A percentile compares a stretch with the other conserved stretches of the same genome.
Evolutionary conservation across 345 rosid species (phyloP).

Genomic region (Populus euphratica): DNA sequence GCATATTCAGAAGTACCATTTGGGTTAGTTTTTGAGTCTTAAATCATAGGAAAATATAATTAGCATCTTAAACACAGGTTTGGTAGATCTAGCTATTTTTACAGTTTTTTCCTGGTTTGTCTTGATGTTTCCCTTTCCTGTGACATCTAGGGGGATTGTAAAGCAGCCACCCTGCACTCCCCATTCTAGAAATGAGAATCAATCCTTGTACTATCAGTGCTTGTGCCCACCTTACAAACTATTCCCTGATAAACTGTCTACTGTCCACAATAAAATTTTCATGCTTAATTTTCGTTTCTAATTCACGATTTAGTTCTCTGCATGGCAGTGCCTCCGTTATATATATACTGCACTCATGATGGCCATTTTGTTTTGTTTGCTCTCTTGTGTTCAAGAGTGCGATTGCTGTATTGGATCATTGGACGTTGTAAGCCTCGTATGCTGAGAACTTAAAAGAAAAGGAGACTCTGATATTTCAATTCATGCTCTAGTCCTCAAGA

Average conservation of each 20-base stretch:
- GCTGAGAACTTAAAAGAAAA: not conserved
- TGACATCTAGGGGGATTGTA: slow-evolving; percentile 12
- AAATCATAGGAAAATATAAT: slow-evolving; percentile 26
- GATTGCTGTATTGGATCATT: not conserved
- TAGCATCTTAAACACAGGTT: slow-evolving; percentile 19
- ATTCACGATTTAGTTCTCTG: not conserved
- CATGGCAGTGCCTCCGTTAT: not conserved
- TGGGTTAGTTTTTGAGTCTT: slow-evolving; percentile 25
- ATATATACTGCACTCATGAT: not conserved
- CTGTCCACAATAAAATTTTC: not conserved
- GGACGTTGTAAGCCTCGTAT: not conserved
- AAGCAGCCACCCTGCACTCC: not conserved
- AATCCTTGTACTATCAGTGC: slow-evolving; percentile 9
- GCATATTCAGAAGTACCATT: not conserved
- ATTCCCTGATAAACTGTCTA: not conserved
- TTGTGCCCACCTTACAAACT: not conserved
- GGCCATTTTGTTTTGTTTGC: too few relatives aligned
- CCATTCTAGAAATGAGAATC: slow-evolving; percentile 9
- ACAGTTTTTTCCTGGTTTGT: not conserved
- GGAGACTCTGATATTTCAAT: not conserved
- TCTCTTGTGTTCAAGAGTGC: too few relatives aligned
- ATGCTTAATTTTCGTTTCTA: not conserved
- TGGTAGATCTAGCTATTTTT: slow-evolving; percentile 7
- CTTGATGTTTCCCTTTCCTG: slow-evolving; percentile 1
- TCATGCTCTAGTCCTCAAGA: not conserved